Base-by-base conservation (phyloP, 202 grass and related monocot species). In the Zoysia matrella region DNA sequence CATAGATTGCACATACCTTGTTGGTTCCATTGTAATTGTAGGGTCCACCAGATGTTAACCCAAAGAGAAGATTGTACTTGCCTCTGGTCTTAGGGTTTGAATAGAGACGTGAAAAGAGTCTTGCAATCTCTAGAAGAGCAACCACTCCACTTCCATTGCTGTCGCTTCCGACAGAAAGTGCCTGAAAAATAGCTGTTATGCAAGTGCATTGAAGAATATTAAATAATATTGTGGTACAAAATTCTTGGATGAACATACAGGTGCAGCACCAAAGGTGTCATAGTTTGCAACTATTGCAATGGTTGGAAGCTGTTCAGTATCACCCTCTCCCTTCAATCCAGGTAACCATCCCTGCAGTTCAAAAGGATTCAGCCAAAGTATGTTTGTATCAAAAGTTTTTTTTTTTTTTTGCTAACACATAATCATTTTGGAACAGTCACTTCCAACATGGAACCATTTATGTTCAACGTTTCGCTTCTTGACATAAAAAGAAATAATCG, bases 241-340 rank as follows among this genome's bases (percentile, higher is more conserved):
- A 55, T 55, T 74, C 66, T 68, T 80, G 4, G 11, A 71, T 64
- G 62, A 47, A 83, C 87, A 75, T 99, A 99, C 96, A 60, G 96
- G 96, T 50, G 89, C 96, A 83, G 96, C 85, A 78, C 96, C 89
- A 71, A 99, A 99, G 70, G 96, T 99, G 80, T 99, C 96, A 85
- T 99, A 99, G 65, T 92, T 94, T 79, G 96, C 93, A 89, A 99
- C 96, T 82, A 95, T 91, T 78, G 96, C 96, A 75, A 98, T 95
- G 15, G 96, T 98, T 41, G 96, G 93, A 66, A 99, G 93, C 78
- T 99, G 92, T 83, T 93, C 90, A 8, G 83, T 81, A 45, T 97
- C 89, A 9, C 89, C 92, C 50, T 99, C 93, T 86, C 89, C 89
- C 90, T 94, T 95, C 55, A 86, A 83, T 42, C 96, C 96, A 75